Evolutionary conservation across 2,329 filamentous ascomycete species (phyloP).

Genomic region (Pseudonectria foliicola): DNA sequence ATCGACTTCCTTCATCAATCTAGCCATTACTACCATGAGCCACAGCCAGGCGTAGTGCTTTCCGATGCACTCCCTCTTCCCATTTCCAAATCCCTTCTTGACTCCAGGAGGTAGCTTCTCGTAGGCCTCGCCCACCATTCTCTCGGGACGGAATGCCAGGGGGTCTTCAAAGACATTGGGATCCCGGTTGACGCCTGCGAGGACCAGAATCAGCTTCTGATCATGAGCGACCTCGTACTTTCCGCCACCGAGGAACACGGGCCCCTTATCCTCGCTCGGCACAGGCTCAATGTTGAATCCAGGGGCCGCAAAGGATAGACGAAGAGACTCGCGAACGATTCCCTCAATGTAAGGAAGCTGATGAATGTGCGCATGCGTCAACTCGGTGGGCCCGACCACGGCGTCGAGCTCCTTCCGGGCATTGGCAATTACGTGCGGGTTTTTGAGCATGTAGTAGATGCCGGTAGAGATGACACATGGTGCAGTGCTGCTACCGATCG

Average conservation of each 20-base stretch:
- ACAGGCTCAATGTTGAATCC: conserved; percentile 48
- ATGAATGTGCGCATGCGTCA: conserved; percentile 41
- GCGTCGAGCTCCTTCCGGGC: conserved; percentile 48
- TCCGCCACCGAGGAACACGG: conserved; percentile 40
- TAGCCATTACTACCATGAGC: conserved; percentile 33
- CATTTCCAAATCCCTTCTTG: conserved; percentile 46
- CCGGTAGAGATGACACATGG: conserved; percentile 37
- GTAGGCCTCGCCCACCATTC: conserved; percentile 41
- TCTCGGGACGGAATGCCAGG: conserved; percentile 38
- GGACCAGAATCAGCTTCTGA: conserved; percentile 42
- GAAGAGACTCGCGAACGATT: conserved; percentile 46
- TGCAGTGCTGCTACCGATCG: conserved; percentile 49
- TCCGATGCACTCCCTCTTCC: conserved; percentile 45
- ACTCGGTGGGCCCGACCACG: conserved; percentile 38
- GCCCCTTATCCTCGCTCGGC: conserved; percentile 31
- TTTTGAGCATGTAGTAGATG: conserved; percentile 45
- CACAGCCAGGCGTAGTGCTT: conserved; percentile 44
- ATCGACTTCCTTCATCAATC: conserved; percentile 37
- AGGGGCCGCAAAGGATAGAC: conserved; percentile 47
- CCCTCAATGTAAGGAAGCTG: conserved; percentile 48
- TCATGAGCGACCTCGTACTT: conserved; percentile 43
- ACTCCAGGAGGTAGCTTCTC: conserved; percentile 36
- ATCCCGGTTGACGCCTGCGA: conserved; percentile 44
- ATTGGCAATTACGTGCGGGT: conserved; percentile 38
- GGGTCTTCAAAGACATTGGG: conserved; percentile 41